Evolutionary conservation across 805 yeast species (phyloP).

Genomic region (Schwanniomyces polymorphus): DNA sequence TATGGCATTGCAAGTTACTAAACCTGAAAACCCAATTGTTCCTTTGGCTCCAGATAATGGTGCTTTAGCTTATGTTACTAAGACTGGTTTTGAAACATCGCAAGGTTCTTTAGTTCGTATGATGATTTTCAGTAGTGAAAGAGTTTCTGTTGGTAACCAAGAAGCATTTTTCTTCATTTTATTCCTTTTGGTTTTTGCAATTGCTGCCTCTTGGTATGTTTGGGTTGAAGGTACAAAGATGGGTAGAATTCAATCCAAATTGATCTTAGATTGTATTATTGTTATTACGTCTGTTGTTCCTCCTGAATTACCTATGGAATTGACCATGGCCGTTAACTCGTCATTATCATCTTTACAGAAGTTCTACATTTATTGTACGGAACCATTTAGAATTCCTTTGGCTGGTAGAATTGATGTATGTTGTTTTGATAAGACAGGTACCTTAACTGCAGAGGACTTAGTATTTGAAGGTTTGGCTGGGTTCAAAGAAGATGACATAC

Average conservation of each 20-base stretch:
- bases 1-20: constrained; percentile 86
- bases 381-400: constrained; percentile 95
- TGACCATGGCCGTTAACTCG: constrained; percentile 95
- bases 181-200: constrained; percentile 85
- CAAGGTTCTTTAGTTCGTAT: constrained; percentile 97
- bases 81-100: constrained; percentile 97
- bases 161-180: constrained; percentile 92
- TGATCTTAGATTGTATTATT: constrained; percentile 91
- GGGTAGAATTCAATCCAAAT: constrained; percentile 93
- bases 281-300: constrained; percentile 98
- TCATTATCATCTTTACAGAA: constrained; percentile 87
- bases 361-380: constrained; percentile 91
- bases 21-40: constrained; percentile 52
- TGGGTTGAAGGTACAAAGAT: constrained; percentile 96
- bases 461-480: constrained; percentile 97
- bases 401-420: constrained; percentile 98
- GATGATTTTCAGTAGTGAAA: constrained; percentile 95
- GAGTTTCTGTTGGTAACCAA: constrained; percentile 92
- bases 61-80: constrained; percentile 84
- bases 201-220: constrained; percentile 95
- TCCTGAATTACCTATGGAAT: constrained; percentile 98
- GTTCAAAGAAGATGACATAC: constrained; percentile 50
- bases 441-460: constrained; percentile 94
- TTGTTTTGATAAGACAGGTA: constrained; percentile 98
- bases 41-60: constrained; percentile 86